Base-by-base conservation (phyloP, 1,284 basidiomycete species). In the Ceratobasidium sp. region DNA sequence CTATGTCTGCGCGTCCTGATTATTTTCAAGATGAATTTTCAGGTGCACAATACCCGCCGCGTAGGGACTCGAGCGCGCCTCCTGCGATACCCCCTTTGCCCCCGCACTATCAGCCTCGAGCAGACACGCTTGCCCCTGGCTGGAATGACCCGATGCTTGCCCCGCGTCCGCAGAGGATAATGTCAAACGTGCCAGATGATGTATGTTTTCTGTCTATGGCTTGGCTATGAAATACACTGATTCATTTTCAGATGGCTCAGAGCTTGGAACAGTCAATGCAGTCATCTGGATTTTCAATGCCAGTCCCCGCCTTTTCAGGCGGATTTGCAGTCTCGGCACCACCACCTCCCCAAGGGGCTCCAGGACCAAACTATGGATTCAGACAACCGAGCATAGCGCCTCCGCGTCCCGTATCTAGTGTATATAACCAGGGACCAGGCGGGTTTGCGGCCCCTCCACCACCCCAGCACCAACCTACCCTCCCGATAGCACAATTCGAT, bases 1-100 rank as follows among this genome's bases (percentile, higher is more conserved):
- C 70, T 13, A 74, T 74, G 70, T 74, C 70, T 23, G 70, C 70
- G 70, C 70, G 70, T 28, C 70, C 70, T 23, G 70, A 74, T 26
- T 74, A 74, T 42, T 74, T 74, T 38, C 70, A 74, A 33, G 70
- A 74, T 42, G 70, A 74, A 48, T 62, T 33, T 46, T 20, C 23
- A 23, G 59, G 70, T 38, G 13, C 17, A 33, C 69, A 57, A 50
- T 59, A 74, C 57, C n/a, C 57, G 3, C 57, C n/a, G 13, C 70
- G 59, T 12, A 57, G 59, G 15, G 56, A 54, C 15, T 42, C 57
- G 23, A 46, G 26, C 17, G 59, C 13, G 13, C 56, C 70, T 26
- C 70, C 70, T 28, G n/a, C 57, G 3, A 38, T 74, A 64, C 70
- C 70, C 57, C 70, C 70, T 64, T 74, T 74, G 70, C 70, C 70